phyloP scores from a whole-genome alignment of 352 stramenopile species.

The Blastocystis sp. region DNA sequence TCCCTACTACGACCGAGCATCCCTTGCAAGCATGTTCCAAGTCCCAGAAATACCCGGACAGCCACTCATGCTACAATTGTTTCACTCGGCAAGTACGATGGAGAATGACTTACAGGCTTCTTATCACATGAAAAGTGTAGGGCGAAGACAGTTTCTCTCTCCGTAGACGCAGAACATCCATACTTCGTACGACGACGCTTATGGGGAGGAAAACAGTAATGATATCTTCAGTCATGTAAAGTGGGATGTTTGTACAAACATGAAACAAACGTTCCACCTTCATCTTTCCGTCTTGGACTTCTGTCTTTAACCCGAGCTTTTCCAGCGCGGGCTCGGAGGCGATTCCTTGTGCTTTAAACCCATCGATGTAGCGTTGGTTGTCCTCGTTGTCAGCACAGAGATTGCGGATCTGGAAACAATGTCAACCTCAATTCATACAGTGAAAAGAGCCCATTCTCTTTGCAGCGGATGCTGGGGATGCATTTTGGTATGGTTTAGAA shows the following conservation, averaged over 20 bases:
- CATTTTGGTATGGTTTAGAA: constrained; percentile 52
- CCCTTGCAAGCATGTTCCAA: background rate
- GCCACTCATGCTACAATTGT: constrained; percentile 2
- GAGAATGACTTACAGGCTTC: background rate
- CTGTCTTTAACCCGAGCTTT: constrained; percentile 24
- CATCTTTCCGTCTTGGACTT: background rate
- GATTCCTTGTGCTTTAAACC: constrained; percentile 31
- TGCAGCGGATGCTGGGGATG: constrained; percentile 43
- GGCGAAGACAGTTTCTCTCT: background rate
- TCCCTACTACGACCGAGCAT: background rate
- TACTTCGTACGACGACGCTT: constrained; percentile 2
- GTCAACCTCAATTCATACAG: background rate
- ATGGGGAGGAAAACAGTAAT: constrained; percentile 24
- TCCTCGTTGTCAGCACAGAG: constrained; percentile 22
- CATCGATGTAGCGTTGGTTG: constrained; percentile 37
- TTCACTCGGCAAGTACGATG: background rate
- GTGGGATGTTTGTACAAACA: constrained; percentile 44
- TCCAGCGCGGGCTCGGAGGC: background rate
- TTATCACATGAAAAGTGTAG: background rate
- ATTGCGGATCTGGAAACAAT: constrained; percentile 49
- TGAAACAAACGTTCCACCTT: background rate
- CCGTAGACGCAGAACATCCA: constrained; percentile 8
- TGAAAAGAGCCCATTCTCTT: constrained; percentile 42
- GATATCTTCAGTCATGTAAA: constrained; percentile 32
- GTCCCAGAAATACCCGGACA: background rate